Conservation (phyloP, 306 rosid species). For the Cucumis hystrix region DNA sequence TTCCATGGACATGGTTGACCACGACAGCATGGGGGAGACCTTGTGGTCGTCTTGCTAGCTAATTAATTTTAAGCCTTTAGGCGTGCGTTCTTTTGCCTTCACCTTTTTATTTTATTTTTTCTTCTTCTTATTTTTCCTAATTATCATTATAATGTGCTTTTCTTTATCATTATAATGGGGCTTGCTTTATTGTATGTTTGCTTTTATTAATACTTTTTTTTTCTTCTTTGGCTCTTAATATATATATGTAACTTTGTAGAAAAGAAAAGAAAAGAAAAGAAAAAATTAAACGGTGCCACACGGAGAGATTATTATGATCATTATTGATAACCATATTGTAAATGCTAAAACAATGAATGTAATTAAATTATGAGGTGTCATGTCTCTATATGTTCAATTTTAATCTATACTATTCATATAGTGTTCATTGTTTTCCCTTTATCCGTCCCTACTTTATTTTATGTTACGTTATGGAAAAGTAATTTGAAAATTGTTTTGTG, state of each 20-base stretch:
- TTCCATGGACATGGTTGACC: constrained; percentile 52
- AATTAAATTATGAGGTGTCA: neutral
- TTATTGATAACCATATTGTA: constrained; percentile 8
- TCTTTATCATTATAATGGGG: constrained; percentile 6
- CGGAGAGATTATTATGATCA: neutral
- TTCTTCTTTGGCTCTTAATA: neutral
- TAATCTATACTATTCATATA: neutral
- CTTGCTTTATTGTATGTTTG: constrained; percentile 3
- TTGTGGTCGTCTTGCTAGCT: constrained; percentile 70
- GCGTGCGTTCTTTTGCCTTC: constrained; percentile 2
- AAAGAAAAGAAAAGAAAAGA: neutral
- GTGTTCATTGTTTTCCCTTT: neutral
- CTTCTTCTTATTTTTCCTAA: constrained; percentile 16
- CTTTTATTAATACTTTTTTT: neutral
- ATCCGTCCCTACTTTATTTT: too few relatives aligned
- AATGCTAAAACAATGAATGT: neutral
- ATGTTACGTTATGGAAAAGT: too few relatives aligned
- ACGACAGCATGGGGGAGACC: constrained; percentile 45
- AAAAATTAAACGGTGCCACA: neutral
- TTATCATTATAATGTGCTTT: constrained; percentile 9
- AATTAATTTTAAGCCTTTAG: constrained; percentile 3
- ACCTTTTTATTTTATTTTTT: constrained; percentile 3
- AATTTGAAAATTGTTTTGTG: too few relatives aligned
- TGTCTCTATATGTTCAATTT: neutral
- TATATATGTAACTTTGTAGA: neutral